Evolutionary conservation across 352 stramenopile genomes (phyloP), one percentile per base, ranked within the genome.

Genomic region (Discostella stelligera): DNA sequence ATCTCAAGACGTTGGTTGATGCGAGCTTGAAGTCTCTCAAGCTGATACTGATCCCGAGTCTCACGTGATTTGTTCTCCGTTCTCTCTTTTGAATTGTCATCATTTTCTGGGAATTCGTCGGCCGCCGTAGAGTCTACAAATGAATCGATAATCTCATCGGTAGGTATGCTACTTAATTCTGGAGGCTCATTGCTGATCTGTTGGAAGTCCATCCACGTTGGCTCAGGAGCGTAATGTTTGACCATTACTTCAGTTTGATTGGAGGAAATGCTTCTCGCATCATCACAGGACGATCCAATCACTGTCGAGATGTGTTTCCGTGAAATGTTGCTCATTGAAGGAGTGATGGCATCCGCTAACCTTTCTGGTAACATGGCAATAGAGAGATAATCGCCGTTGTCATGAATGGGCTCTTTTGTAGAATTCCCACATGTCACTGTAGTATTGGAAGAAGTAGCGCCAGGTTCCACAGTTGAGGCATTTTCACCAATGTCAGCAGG

Each of bases 61-160:
- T 59, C 59, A 50, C 68, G 58, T 25, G 30, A 64, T 32, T 13
- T 50, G 54, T 41, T 55, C 13, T 71, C 59, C 50, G 52, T 62
- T 9, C 53, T 25, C 5, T 53, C 21, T 25, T 21, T 70, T 10
- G 25, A 61, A 61, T 39, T 11, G 25, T 61, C 27, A 61, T 75
- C 21, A 46, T 53, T 20, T 32, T 32, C 27, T 6, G 27, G 2
- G 27, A 32, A 32, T 32, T 32, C 5, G 27, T 32, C 27, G 27
- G 5, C 27, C 23, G 10, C 23, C 37, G 30, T 13, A 13, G 48
- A 37, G 16, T 66, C 65, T 10, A 11, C 59, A 52, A 70, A 77
- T 32, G 69, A 77, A 48, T 77, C 69, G 5, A 77, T 46, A 44
- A 77, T 77, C 66, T 77, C 69, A 67, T 77, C 69, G 16, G 69